Evolutionary conservation across 2,329 filamentous ascomycete genomes (phyloP), one percentile per base, ranked within the genome.

Genomic region (Trichoderma semiorbis): DNA sequence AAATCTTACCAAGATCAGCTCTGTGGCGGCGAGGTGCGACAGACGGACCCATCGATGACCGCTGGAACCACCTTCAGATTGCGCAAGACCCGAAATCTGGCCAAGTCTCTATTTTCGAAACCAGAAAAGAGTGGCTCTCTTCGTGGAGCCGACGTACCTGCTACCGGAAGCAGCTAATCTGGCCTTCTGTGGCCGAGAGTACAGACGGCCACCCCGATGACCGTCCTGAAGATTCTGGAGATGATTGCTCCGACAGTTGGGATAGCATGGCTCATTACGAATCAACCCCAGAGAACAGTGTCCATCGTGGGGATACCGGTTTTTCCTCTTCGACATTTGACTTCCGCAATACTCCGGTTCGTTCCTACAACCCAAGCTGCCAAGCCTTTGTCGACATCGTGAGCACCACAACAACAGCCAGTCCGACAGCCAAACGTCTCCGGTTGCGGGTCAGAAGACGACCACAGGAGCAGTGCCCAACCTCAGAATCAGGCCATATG

Each of bases 21-120:
- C 66, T 74, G 58, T 93, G 90, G 87, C 85, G 92, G 8, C 87
- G 92, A 18, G 85, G 91, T 64, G 90, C 93, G 75, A 83, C 82
- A 32, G 92, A 94, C 78, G 92, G 92, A 0, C 88, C 91, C 0
- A 89, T 94, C 18, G 91, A 94, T 74, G 90, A 94, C 75, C 87
- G 91, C 3, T 95, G 92, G 92, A 91, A 88, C 0, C 88, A 89
- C 71, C 81, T 95, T 4, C 86, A 86, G 5, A 81, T 94, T 1
- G 85, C 88, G 32, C 84, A 83, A 39, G 88, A 93, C 72, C 89
- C 93, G 72, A 75, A 76, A 12, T 90, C 86, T 0, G 88, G 89
- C 1, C 79, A 84, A 16, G 80, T 92, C 1, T 83, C 87, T 65
- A 89, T 93, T 21, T 80, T 93, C 0, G 92, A 95, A 78, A 87